A percentile compares a stretch with the other conserved stretches of the same genome.
Conservation (phyloP, 202 grass and related monocot species). For the Thinopyrum obtusiflorum region DNA sequence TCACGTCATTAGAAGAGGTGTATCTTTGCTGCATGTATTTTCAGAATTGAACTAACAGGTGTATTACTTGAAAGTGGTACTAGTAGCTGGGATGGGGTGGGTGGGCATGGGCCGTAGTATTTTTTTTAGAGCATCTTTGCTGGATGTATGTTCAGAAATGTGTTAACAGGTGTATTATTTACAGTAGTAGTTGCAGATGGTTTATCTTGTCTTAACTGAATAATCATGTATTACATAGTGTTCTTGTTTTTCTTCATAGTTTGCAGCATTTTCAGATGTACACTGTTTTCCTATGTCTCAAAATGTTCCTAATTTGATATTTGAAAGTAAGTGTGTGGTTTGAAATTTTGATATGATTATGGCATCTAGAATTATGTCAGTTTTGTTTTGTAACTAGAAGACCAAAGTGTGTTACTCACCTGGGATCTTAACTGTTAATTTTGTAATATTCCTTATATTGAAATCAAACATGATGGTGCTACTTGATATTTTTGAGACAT, state of each 20-base stretch:
- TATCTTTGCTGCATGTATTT: background rate
- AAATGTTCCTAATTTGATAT: background rate
- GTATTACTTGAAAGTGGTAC: background rate
- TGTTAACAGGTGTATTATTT: background rate
- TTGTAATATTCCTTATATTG: background rate
- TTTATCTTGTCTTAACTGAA: slow-evolving; percentile 7
- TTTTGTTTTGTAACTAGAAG: slow-evolving; percentile 1
- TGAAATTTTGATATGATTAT: slow-evolving; percentile 3
- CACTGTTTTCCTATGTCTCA: slow-evolving; percentile 11
- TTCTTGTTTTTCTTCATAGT: background rate
- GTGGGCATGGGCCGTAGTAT: too few species aligned
- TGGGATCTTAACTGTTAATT: background rate
- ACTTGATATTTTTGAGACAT: slow-evolving; percentile 7
- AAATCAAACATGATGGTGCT: background rate
- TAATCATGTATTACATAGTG: background rate
- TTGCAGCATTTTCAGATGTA: background rate
- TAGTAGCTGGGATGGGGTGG: background rate
- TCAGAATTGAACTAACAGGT: slow-evolving; percentile 3
- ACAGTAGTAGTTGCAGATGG: background rate
- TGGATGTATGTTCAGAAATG: background rate
- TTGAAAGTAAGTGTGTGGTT: background rate
- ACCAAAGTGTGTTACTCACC: background rate
- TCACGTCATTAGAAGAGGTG: background rate
- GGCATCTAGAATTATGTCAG: background rate
- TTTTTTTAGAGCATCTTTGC: background rate